Conservation (phyloP, 2,329 filamentous ascomycete species). For the Drechslerella dactyloides region DNA sequence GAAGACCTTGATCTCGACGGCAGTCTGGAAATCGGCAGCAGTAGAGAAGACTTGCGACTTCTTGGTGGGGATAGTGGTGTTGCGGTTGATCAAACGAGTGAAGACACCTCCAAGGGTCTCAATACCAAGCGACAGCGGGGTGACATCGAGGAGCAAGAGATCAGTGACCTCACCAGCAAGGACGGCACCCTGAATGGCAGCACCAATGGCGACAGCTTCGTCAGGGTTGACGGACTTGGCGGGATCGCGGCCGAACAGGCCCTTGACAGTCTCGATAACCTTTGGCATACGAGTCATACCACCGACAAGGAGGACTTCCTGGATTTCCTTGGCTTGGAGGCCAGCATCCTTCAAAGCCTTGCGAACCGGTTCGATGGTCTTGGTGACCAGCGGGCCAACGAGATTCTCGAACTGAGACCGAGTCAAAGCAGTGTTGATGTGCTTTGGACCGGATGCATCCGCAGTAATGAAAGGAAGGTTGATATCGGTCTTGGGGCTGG, state of each 20-base stretch:
- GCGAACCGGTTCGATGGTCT: constrained; percentile 88
- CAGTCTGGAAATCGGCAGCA: constrained; percentile 96
- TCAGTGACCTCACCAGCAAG: constrained; percentile 96
- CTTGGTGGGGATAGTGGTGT: constrained; percentile 99
- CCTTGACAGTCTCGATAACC: constrained; percentile 94
- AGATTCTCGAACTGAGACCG: constrained; percentile 91
- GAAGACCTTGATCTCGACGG: constrained; percentile 99
- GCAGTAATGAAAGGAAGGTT: constrained; percentile 99
- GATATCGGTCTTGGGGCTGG: constrained; percentile 93
- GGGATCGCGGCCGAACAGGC: constrained; percentile 92
- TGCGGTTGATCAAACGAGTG: constrained; percentile 97
- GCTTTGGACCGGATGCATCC: constrained; percentile 92
- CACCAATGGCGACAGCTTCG: constrained; percentile 96
- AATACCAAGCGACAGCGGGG: constrained; percentile 94
- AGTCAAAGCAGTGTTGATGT: constrained; percentile 95
- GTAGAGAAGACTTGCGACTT: constrained; percentile 99
- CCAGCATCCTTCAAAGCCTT: constrained; percentile 96
- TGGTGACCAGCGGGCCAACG: constrained; percentile 84
- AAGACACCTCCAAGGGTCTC: constrained; percentile 98
- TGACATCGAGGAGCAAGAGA: constrained; percentile 92
- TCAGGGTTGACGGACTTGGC: constrained; percentile 99
- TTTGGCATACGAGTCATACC: constrained; percentile 99
- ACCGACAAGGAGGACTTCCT: constrained; percentile 97
- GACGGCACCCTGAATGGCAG: constrained; percentile 94
- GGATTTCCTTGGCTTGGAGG: constrained; percentile 88